Evolutionary conservation across 140 eudicot genomes (phyloP).

Genomic region (Artemisia princeps): DNA sequence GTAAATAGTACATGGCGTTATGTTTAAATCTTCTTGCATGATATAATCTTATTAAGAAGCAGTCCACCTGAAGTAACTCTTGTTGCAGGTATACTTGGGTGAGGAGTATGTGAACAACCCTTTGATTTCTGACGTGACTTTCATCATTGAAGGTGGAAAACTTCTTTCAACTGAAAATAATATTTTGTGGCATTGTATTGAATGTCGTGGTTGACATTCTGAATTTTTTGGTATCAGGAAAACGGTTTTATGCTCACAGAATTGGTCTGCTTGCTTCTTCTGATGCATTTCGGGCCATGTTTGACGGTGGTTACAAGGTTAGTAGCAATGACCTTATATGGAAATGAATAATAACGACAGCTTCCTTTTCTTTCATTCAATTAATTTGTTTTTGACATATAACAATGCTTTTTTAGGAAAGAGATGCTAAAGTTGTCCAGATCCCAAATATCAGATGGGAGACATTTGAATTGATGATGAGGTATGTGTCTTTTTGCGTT

Average conservation of each 20-base stretch:
- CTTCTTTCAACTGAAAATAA: neutral
- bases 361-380: neutral
- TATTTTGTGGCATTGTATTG: neutral
- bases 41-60: neutral
- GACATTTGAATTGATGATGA: slow-evolving; percentile 92
- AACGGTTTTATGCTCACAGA: slow-evolving; percentile 84
- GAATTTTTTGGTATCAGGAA: slow-evolving; percentile 37
- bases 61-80: slow-evolving; percentile 2
- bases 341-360: neutral
- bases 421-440: slow-evolving; percentile 72
- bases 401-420: slow-evolving; percentile 49
- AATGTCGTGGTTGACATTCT: neutral
- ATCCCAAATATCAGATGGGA: slow-evolving; percentile 92
- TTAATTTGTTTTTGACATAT: slow-evolving; percentile 2
- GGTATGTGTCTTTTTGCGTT: slow-evolving; percentile 28
- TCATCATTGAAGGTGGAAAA: slow-evolving; percentile 66
- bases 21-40: no score
- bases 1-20: no score
- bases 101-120: slow-evolving; percentile 82
- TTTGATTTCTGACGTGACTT: slow-evolving; percentile 71
- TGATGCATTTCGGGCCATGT: slow-evolving; percentile 96
- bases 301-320: slow-evolving; percentile 94
- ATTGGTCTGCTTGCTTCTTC: slow-evolving; percentile 93
- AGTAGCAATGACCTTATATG: slow-evolving; percentile 23
- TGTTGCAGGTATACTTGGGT: slow-evolving; percentile 74